Evolutionary conservation across 495 filamentous ascomycete species (phyloP).

Genomic region (Aspergillus sparsus): DNA sequence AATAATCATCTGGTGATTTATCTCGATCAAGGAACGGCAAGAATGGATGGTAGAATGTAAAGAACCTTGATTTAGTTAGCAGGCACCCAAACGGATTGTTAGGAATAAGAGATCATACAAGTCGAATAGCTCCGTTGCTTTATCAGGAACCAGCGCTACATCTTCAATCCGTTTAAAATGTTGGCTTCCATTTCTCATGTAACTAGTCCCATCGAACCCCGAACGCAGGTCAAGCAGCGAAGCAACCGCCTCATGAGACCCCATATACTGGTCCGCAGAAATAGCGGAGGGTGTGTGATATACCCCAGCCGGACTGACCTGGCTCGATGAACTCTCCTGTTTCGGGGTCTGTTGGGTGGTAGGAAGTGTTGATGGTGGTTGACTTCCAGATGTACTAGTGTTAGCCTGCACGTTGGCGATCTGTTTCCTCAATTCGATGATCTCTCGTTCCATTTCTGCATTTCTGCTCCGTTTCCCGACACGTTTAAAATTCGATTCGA

Average conservation of each 20-base stretch:
- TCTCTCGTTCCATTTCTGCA: slow-evolving; percentile 82
- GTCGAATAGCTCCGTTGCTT: slow-evolving; percentile 72
- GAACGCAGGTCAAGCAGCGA: slow-evolving; percentile 73
- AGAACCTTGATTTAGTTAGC: slow-evolving; percentile 54
- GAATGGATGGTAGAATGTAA: slow-evolving; percentile 80
- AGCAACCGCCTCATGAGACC: slow-evolving; percentile 80
- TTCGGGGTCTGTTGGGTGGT: slow-evolving; percentile 54
- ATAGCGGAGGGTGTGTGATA: slow-evolving; percentile 49
- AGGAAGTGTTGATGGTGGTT: slow-evolving; percentile 52
- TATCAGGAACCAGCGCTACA: slow-evolving; percentile 71
- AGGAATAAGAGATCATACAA: slow-evolving; percentile 46
- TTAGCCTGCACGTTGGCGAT: slow-evolving; percentile 52
- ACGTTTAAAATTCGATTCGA: slow-evolving; percentile 92
- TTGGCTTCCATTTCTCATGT: slow-evolving; percentile 46
- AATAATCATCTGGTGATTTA: slow-evolving; percentile 74
- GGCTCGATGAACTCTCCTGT: slow-evolving; percentile 50
- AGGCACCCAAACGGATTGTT: neutral
- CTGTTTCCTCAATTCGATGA: slow-evolving; percentile 65
- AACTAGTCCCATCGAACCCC: slow-evolving; percentile 52
- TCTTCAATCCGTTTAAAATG: slow-evolving; percentile 63
- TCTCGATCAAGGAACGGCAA: slow-evolving; percentile 75
- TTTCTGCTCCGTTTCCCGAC: slow-evolving; percentile 88
- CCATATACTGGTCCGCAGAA: slow-evolving; percentile 65
- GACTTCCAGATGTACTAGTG: slow-evolving; percentile 39
- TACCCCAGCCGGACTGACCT: slow-evolving; percentile 41